Conservation (phyloP, 1,284 basidiomycete genomes). For the Sporisorium sorghi region DNA sequence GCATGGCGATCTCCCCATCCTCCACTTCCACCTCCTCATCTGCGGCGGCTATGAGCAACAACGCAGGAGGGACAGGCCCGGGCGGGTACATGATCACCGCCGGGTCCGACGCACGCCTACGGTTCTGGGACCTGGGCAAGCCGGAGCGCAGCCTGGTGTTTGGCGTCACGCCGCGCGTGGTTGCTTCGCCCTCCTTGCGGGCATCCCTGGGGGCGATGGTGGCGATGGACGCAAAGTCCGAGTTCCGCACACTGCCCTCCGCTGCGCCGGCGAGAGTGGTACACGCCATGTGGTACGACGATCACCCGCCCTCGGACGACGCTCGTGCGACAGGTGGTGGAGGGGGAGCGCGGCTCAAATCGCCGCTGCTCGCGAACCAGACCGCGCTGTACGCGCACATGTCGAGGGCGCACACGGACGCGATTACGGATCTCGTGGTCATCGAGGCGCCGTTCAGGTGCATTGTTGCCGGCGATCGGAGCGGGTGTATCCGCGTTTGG, state of each 20-base stretch:
- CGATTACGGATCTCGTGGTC: conserved; percentile 81
- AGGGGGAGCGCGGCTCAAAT: conserved; percentile 17
- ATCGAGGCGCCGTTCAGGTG: conserved; percentile 89
- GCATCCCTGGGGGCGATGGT: conserved; percentile 14
- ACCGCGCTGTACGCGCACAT: conserved; percentile 27
- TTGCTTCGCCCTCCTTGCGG: no score
- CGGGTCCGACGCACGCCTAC: conserved; percentile 82
- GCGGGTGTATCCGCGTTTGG: conserved; percentile 64
- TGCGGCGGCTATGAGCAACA: neutral
- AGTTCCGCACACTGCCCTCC: conserved; percentile 16
- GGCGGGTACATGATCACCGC: conserved; percentile 82
- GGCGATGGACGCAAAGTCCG: conserved; percentile 20
- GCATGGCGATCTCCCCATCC: conserved; percentile 9
- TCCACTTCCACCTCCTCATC: neutral
- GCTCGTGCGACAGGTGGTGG: no score
- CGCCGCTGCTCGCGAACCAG: conserved; percentile 53
- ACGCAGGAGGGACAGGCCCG: conserved; percentile 36
- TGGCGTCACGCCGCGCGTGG: conserved; percentile 21
- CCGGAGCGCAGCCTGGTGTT: conserved; percentile 73
- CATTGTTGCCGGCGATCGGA: conserved; percentile 81
- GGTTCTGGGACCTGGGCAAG: conserved; percentile 81
- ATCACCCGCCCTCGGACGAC: neutral
- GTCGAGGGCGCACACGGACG: conserved; percentile 77
- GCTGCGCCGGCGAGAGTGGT: conserved; percentile 10
- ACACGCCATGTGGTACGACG: conserved; percentile 14